Evolutionary conservation across 441 rosid species (phyloP), one percentile per base, ranked within the genome.

Genomic region (Erodium moschatum): DNA sequence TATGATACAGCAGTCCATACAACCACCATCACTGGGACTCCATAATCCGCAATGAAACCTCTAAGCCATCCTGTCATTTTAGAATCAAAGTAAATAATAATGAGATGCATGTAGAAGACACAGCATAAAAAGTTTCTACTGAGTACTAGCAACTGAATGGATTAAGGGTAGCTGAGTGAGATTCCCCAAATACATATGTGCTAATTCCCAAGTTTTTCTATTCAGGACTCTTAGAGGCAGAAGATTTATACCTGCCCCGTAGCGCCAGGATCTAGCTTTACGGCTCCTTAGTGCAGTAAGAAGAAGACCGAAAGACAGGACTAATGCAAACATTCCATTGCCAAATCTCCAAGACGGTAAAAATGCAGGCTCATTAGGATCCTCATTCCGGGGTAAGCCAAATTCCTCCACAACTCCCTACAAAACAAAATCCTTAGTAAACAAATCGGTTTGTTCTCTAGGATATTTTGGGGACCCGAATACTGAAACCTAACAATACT

Each of bases 311-410:
- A 88, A 88, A 18, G 91, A 85, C 69, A 88, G 76, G 67, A 88
- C 89, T 73, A 88, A 60, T 21, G 94, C 94, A 77, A 88, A 88
- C 94, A 88, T 86, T 76, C 94, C 94, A 81, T 88, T 86, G 46
- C 88, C 88, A 70, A 88, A 88, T 65, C 94, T 83, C 94, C 94
- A 88, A 70, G 95, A 73, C 61, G 82, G 77, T 70, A 82, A 82
- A 15, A 89, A 65, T 20, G 90, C 85, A 52, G 81, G 70, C 72
- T 81, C 85, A 69, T 81, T 78, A 69, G 81, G 79, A 73, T 85
- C 82, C 79, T 85, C 92, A 65, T 86, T 87, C 75, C 82, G 18
- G 9, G 95, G 90, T 69, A 78, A 64, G 80, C 90, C 82, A 64
- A 89, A 89, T 79, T 89, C 92, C 81, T 89, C 91, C 65, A 89